Conservation (phyloP, 352 stramenopile genomes). For the Globisporangium apiculatum region DNA sequence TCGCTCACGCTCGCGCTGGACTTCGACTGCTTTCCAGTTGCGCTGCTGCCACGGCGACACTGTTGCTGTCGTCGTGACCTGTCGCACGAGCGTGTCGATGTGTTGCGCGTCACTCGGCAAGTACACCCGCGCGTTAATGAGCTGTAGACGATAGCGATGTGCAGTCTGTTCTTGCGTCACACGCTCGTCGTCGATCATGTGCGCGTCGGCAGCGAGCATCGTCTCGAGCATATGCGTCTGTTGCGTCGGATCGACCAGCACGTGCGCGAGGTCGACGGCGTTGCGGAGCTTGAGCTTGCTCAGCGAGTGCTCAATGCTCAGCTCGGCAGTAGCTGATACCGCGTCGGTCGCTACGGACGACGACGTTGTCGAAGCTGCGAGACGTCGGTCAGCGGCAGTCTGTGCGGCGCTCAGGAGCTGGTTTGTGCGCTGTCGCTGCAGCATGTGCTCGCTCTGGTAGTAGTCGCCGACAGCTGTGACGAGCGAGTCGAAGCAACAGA, state of each 20-base stretch:
- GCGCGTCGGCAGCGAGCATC: conserved; percentile 57
- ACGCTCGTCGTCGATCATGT: conserved; percentile 64
- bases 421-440: conserved; percentile 22
- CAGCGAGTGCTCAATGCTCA: conserved; percentile 47
- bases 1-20: conserved; percentile 6
- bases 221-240: conserved; percentile 58
- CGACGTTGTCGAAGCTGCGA: not conserved
- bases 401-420: conserved; percentile 18
- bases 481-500: not conserved
- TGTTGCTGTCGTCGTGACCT: conserved; percentile 12
- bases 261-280: conserved; percentile 56
- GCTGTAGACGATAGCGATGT: conserved; percentile 46
- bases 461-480: conserved; percentile 28
- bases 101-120: conserved; percentile 12
- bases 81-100: conserved; percentile 11
- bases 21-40: conserved; percentile 41
- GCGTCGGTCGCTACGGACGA: too few relatives aligned
- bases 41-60: conserved; percentile 67
- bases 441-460: conserved; percentile 28
- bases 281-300: conserved; percentile 67
- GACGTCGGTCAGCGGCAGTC: not conserved
- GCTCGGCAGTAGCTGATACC: conserved; percentile 9
- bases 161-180: conserved; percentile 44
- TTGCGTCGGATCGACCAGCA: conserved; percentile 41
- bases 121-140: conserved; percentile 30